phyloP scores from a whole-genome alignment of 306 rosid genomes.

The Castanea crenata region DNA sequence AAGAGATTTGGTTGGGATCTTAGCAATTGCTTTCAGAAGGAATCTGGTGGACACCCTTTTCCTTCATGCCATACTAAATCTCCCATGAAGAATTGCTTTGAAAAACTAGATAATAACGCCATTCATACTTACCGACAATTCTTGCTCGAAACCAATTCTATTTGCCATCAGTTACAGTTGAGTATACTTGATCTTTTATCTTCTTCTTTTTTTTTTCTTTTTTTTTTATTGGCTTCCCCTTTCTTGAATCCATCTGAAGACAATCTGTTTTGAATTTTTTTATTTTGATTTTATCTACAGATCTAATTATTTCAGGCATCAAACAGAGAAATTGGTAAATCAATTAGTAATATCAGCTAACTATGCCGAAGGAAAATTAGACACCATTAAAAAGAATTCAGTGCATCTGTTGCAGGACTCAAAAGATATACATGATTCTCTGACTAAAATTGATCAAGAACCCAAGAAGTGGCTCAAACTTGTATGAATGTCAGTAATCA shows the following conservation, averaged over 20 bases:
- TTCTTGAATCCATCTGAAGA: background rate
- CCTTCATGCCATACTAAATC: conserved; percentile 56
- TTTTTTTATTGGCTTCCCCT: no score
- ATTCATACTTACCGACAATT: conserved; percentile 71
- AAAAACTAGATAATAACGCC: conserved; percentile 48
- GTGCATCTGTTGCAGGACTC: conserved; percentile 48
- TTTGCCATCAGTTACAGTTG: conserved; percentile 80
- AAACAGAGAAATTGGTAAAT: conserved; percentile 80
- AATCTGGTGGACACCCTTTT: conserved; percentile 59
- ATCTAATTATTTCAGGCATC: conserved; percentile 57
- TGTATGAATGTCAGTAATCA: conserved; percentile 49
- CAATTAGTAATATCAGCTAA: conserved; percentile 62
- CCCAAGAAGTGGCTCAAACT: conserved; percentile 51
- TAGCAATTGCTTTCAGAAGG: conserved; percentile 80
- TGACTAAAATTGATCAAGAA: conserved; percentile 39
- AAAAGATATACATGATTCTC: conserved; percentile 40
- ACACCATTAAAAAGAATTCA: conserved; percentile 50
- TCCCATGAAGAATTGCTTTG: conserved; percentile 42
- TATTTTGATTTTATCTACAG: conserved; percentile 22
- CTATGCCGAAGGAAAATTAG: conserved; percentile 62
- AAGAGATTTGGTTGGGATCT: conserved; percentile 83
- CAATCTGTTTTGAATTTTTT: background rate
- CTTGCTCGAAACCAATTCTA: conserved; percentile 79
- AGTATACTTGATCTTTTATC: conserved; percentile 17
- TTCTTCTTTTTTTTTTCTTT: background rate